Percentiles rank a stretch among this genome's conserved stretches.
phyloP scores from a whole-genome alignment of 768 basidiomycete genomes.

The Multifurca ochricompacta region DNA sequence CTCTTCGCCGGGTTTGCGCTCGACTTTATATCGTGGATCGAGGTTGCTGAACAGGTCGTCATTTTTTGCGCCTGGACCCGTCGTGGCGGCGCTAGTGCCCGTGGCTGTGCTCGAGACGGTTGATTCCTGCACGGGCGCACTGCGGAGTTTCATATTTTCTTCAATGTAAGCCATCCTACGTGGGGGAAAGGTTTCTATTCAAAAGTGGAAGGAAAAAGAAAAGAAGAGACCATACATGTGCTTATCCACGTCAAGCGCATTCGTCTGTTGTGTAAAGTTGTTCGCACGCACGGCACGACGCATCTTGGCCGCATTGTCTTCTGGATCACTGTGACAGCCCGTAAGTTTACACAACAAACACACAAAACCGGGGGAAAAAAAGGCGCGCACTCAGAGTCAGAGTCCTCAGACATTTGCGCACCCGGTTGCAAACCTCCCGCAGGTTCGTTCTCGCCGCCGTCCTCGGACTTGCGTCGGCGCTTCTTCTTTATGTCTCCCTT shows the following conservation, averaged over 20 bases:
- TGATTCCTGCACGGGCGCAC: slow-evolving; percentile 40
- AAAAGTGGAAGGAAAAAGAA: not conserved
- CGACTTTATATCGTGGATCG: slow-evolving; percentile 56
- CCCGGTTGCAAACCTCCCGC: slow-evolving; percentile 52
- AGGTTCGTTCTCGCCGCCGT: slow-evolving; percentile 34
- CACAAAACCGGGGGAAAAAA: not conserved
- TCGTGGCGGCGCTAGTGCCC: no score
- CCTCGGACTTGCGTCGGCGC: slow-evolving; percentile 45
- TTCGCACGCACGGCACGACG: slow-evolving; percentile 70
- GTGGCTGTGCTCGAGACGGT: not conserved
- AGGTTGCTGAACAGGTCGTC: slow-evolving; percentile 76
- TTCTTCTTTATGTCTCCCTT: slow-evolving; percentile 76
- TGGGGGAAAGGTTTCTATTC: not conserved
- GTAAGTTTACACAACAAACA: not conserved
- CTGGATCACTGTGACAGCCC: slow-evolving; percentile 40
- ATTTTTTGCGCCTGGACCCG: no score
- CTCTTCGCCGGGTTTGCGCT: slow-evolving; percentile 54
- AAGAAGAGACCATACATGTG: slow-evolving; percentile 65
- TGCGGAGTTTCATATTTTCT: slow-evolving; percentile 75
- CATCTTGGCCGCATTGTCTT: slow-evolving; percentile 62
- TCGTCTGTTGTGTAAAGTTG: slow-evolving; percentile 97
- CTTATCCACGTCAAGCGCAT: slow-evolving; percentile 92
- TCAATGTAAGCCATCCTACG: slow-evolving; percentile 97
- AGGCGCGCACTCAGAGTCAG: slow-evolving; percentile 53
- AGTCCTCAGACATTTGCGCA: slow-evolving; percentile 29